phyloP scores from a whole-genome alignment of 1,284 basidiomycete species.

The Thecaphora frezii region DNA sequence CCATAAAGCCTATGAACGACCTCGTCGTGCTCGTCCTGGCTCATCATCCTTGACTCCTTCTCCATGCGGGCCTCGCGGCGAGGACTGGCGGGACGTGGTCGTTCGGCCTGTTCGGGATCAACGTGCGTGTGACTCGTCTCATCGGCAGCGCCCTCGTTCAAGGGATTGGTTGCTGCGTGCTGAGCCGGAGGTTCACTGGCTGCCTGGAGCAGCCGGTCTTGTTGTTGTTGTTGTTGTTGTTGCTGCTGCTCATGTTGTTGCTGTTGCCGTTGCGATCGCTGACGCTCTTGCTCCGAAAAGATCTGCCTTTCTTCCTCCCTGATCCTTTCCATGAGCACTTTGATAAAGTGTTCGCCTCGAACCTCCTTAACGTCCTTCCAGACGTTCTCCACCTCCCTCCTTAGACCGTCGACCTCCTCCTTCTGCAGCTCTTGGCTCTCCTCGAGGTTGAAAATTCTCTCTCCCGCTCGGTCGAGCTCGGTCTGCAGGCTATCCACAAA shows the following conservation, averaged over 20 bases:
- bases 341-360: constrained; percentile 16
- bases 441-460: constrained; percentile 36
- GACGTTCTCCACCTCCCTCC: constrained; percentile 25
- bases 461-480: constrained; percentile 35
- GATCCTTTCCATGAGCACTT: constrained; percentile 19
- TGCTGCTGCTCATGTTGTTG: background rate
- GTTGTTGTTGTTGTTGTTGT: no score
- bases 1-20: constrained; percentile 29
- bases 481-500: constrained; percentile 38
- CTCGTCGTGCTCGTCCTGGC: constrained; percentile 13
- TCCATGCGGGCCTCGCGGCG: no score
- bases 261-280: background rate
- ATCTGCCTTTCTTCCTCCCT: constrained; percentile 3
- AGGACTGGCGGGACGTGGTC: no score
- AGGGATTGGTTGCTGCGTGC: background rate
- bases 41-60: no score
- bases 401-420: constrained; percentile 28
- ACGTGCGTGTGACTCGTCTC: background rate
- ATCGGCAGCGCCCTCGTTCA: background rate
- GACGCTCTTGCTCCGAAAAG: background rate
- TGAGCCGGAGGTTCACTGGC: no score
- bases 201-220: no score
- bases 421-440: constrained; percentile 34
- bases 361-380: constrained; percentile 18
- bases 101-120: no score